Base-by-base conservation (phyloP, 1,284 basidiomycete species). In the Meira miltonrushii region DNA sequence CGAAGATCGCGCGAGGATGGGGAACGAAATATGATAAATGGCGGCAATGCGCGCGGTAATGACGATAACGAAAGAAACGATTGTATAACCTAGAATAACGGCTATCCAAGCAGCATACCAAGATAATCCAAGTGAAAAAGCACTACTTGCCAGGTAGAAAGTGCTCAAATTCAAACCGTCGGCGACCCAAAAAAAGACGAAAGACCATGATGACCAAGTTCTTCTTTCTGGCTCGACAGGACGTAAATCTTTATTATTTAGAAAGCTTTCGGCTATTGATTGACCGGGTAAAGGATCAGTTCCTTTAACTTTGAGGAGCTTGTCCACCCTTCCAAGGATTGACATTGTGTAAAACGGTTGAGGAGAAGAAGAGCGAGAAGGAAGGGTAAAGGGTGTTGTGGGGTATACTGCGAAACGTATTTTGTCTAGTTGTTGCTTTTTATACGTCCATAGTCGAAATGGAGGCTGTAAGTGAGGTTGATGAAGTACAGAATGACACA, bases 1-100 rank as follows among this genome's bases (percentile, higher is more conserved):
- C 57, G 69, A 62, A 23, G 78, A 85, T 39, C 88, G 83, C 23
- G 84, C 83, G 17, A 90, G 87, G 33, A 89, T 86, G 1, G 89
- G 89, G 79, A 92, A 92, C 8, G 86, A 88, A 69, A 90, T 80
- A 47, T 78, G 67, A 55, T 75, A 75, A 8, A 70, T 56, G 17
- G 80, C 78, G 25, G 88, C 88, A 1, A 87, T 86, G 25, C 88
- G 84, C n/a, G 88, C 89, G 66, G 89, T 90, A 62, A 88, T 78
- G 25, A 87, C 87, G 59, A 92, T 83, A 78, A 92, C 86, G 0
- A 85, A 85, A 0, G 87, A 86, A 19, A 86, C 85, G 49, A 87
- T 72, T 0, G 82, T 81, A 74, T 90, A 92, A 1, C 88, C 89
- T 53, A 90, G 74, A 19, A 64, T 60, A 52, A 74, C 65, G 2